Evolutionary conservation across 257 asterid species (phyloP).

Genomic region (Scutellaria galericulata): DNA sequence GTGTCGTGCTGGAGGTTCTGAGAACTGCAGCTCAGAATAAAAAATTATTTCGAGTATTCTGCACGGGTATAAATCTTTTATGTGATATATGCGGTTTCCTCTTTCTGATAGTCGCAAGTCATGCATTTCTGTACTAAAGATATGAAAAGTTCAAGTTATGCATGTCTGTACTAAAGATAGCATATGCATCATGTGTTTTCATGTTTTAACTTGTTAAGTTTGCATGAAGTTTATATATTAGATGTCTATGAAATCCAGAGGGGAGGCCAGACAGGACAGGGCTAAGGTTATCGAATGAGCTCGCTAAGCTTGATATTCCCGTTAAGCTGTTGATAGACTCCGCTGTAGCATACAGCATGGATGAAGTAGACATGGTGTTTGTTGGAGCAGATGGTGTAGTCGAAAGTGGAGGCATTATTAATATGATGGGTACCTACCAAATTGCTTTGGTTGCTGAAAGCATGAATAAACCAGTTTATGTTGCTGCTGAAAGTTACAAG

Average conservation of each 20-base stretch:
- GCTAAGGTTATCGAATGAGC: conserved; percentile 69
- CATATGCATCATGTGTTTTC: not conserved
- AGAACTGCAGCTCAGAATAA: conserved; percentile 74
- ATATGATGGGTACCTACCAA: conserved; percentile 94
- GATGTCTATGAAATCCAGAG: conserved; percentile 55
- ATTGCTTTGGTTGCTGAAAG: conserved; percentile 82
- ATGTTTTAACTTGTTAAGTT: conserved; percentile 20
- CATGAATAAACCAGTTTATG: conserved; percentile 88
- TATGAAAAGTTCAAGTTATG: not conserved
- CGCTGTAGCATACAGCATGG: conserved; percentile 89
- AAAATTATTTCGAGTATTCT: conserved; percentile 77
- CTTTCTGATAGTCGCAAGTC: conserved; percentile 13
- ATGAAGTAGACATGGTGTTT: conserved; percentile 85
- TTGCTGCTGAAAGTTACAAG: conserved; percentile 91
- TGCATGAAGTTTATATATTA: conserved; percentile 2
- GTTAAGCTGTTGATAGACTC: conserved; percentile 88
- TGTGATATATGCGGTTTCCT: not conserved
- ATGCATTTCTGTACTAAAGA: not conserved
- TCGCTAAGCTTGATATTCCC: conserved; percentile 80
- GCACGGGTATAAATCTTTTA: conserved; percentile 66
- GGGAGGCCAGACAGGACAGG: conserved; percentile 88
- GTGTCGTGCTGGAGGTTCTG: conserved; percentile 84
- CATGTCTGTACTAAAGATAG: not conserved
- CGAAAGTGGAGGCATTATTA: conserved; percentile 84
- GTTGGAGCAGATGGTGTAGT: conserved; percentile 94